Conservation (phyloP, 352 stramenopile species). For the Aphanomyces cochlioides region DNA sequence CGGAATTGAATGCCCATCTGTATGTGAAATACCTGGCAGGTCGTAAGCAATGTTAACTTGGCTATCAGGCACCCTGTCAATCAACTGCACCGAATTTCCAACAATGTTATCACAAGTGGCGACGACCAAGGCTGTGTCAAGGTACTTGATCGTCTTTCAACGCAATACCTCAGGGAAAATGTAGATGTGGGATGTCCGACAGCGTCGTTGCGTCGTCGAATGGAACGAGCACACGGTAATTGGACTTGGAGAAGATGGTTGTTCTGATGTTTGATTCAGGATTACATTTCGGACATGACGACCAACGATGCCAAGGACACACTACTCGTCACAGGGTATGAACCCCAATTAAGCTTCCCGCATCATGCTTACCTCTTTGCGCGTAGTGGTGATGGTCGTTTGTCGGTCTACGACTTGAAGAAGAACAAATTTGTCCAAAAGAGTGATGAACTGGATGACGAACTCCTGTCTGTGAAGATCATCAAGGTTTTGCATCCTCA, state of each 20-base stretch:
- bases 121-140: conserved; percentile 82
- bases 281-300: conserved; percentile 93
- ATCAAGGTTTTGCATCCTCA: conserved; percentile 46
- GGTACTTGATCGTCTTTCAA: conserved; percentile 15
- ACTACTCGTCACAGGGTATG: conserved; percentile 73
- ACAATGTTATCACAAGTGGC: conserved; percentile 66
- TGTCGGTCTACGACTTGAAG: conserved; percentile 90
- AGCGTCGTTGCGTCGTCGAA: conserved; percentile 76
- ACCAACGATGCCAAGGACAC: conserved; percentile 76
- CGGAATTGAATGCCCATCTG: conserved; percentile 76
- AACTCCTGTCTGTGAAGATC: conserved; percentile 64
- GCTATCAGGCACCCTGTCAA: conserved; percentile 48
- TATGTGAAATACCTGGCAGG: conserved; percentile 32
- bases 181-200: conserved; percentile 78
- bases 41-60: conserved; percentile 28
- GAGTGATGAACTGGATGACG: conserved; percentile 81
- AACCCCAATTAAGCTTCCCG: neutral
- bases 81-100: conserved; percentile 62
- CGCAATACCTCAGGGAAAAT: neutral
- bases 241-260: neutral
- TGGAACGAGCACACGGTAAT: conserved; percentile 90
- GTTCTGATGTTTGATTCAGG: conserved; percentile 36
- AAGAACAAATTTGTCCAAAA: conserved; percentile 76
- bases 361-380: too few species aligned
- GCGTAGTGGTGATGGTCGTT: conserved; percentile 81